These are phyloP conservation scores for Clavariopsis aquatica DNA, from an alignment of 495 filamentous ascomycete species.

Conservation along the genomic window DNA sequence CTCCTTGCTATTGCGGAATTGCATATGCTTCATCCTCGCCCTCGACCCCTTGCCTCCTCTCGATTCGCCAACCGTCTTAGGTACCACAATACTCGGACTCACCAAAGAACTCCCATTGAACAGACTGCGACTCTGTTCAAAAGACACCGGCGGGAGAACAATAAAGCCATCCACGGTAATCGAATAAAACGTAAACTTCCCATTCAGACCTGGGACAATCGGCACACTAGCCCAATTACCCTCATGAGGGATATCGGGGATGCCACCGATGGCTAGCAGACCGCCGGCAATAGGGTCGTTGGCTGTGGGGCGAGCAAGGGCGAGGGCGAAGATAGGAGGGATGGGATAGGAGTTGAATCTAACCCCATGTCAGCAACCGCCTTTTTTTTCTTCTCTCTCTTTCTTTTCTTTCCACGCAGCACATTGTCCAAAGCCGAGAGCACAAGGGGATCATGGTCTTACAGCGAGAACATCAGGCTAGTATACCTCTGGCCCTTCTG, in stretches of 20 bases:
- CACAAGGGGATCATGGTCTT: conserved; percentile 1
- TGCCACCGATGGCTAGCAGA: conserved; percentile 56
- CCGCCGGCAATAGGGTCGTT: conserved; percentile 31
- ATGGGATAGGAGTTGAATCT: conserved; percentile 56
- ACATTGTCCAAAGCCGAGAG: not conserved
- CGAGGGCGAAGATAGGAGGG: conserved; percentile 58
- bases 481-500: conserved; percentile 40
- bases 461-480: conserved; percentile 10
- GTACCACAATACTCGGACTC: not conserved
- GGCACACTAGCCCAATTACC: conserved; percentile 47
- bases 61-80: not conserved
- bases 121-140: too few species aligned
- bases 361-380: conserved; percentile 55
- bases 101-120: too few species aligned
- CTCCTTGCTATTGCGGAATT: too few species aligned
- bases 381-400: too few species aligned
- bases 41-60: too few species aligned
- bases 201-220: conserved; percentile 33
- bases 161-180: conserved; percentile 48
- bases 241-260: conserved; percentile 47
- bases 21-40: too few species aligned
- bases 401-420: too few species aligned
- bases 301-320: conserved; percentile 42
- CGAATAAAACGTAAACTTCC: conserved; percentile 48
- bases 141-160: conserved; percentile 11